phyloP scores from a whole-genome alignment of 306 rosid genomes.

The Vachellia collinsii region DNA sequence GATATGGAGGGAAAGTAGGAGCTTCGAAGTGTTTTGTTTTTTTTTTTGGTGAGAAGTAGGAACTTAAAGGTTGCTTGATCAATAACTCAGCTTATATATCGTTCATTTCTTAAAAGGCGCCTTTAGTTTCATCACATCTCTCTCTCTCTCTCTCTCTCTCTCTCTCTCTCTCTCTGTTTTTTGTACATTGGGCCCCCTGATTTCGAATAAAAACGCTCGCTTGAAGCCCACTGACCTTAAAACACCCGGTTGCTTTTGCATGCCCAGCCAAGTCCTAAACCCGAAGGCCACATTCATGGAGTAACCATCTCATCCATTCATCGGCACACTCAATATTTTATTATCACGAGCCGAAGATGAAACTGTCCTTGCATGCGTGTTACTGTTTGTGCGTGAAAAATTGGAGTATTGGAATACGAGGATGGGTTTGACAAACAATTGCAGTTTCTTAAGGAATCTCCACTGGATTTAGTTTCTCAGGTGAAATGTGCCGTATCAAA shows the following conservation, averaged over 20 bases:
- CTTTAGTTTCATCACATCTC: background rate
- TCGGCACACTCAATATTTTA: slow-evolving; percentile 24
- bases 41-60: too few species aligned
- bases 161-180: background rate
- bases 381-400: too few species aligned
- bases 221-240: background rate
- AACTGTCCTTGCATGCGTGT: background rate
- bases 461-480: background rate
- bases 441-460: background rate
- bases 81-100: slow-evolving; percentile 15
- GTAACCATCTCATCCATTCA: slow-evolving; percentile 38
- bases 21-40: too few species aligned
- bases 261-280: background rate
- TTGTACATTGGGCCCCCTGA: slow-evolving; percentile 29
- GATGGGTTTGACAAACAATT: background rate
- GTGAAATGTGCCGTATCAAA: background rate
- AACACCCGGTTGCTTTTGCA: background rate
- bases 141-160: background rate
- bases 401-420: background rate
- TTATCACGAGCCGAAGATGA: slow-evolving; percentile 22
- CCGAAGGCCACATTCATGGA: background rate
- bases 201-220: background rate
- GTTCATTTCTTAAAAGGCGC: slow-evolving; percentile 32
- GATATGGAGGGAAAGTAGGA: too few species aligned
- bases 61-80: slow-evolving; percentile 38